Percentiles rank a stretch among this genome's conserved stretches.
Evolutionary conservation across 805 yeast species (phyloP).

Genomic region (Wickerhamomyces bisporus): DNA sequence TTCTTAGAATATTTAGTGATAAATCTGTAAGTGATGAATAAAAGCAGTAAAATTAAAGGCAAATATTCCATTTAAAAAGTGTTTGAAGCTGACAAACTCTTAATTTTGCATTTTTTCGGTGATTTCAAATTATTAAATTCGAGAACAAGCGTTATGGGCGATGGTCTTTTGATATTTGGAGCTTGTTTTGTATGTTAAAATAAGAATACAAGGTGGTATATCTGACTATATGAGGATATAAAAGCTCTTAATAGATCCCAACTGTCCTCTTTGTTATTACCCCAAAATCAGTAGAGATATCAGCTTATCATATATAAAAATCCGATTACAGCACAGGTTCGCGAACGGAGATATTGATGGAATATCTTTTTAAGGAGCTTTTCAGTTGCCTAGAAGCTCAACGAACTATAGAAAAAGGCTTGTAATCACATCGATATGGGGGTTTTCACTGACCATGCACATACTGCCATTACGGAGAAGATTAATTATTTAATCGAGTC

Average conservation of each 20-base stretch:
- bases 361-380: neutral
- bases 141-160: neutral
- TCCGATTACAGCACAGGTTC: too few species aligned
- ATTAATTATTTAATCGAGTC: conserved; percentile 44
- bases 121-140: too few species aligned
- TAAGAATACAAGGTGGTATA: neutral
- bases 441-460: conserved; percentile 53
- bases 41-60: neutral
- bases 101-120: neutral
- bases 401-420: neutral
- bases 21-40: neutral
- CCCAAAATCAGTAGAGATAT: too few species aligned
- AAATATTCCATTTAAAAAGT: neutral
- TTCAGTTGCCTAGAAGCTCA: neutral
- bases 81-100: neutral
- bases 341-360: too few species aligned
- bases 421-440: conserved; percentile 36
- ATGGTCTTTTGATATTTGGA: too few species aligned
- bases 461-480: conserved; percentile 64
- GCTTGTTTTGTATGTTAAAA: too few species aligned
- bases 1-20: neutral
- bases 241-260: too few species aligned
- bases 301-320: too few species aligned
- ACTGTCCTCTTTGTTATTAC: too few species aligned
- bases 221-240: too few species aligned